Base-by-base conservation (phyloP, 768 basidiomycete species). In the Dioszegia aurantiaca region DNA sequence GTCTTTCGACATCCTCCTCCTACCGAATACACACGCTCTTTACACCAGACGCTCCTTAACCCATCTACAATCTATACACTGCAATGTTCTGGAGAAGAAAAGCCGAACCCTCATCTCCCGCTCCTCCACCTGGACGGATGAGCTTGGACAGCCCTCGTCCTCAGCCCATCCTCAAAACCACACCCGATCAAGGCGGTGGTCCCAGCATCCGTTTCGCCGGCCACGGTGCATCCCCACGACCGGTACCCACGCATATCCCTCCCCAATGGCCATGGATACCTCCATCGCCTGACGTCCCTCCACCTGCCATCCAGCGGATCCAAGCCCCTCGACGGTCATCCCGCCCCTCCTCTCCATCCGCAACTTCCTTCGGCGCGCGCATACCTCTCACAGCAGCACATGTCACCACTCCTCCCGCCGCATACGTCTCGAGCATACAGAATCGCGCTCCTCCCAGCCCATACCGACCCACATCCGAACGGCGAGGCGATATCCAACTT, bases 371-470 rank as follows among this genome's bases (percentile, higher is more conserved):
- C 40, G 70, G 70, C 23, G 55, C 65, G 14, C 41, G 69, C 8
- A 49, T 63, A 24, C 51, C 53, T 5, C 64, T 68, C 8, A 51
- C 65, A 3, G 30, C 46, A 8, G 59, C 61, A 16, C 68, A 69
- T 52, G 59, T 72, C 47, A 67, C 65, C 9, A 73, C 71, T 4
- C 68, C 71, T 24, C 71, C 71, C 3, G 69, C 65, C 26, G 71
- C 66, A 1, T 73, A 73, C 42, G 66, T 66, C 2, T 66, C 65
- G 0, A 51, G 59, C 11, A 60, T 68, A 48, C 63, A 69, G 39
- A 33, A 57, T 0, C 60, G 64, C 8, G 66, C 64, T 3, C 64
- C 63, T 2, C 71, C 71, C 16, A 70, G 68, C 11, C 71, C 71
- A 4, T 73, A 73, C 46, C 60, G 71, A 12, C 68, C 71, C 1